phyloP scores from a whole-genome alignment of 2,329 filamentous ascomycete species.

The Fusarium caatingaense region DNA sequence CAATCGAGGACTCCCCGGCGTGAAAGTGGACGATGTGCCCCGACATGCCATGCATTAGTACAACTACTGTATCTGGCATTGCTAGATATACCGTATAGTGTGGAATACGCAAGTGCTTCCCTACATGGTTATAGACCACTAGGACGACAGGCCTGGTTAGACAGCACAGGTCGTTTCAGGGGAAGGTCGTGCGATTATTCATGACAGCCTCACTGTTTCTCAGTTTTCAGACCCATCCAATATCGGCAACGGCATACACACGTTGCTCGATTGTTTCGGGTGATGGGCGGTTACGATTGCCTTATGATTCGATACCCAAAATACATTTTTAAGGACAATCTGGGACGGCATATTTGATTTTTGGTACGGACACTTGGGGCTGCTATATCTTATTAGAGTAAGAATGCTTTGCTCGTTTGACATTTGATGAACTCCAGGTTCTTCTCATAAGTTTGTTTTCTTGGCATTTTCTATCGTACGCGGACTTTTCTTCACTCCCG shows the following conservation, averaged over 20 bases:
- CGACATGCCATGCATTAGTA: conserved; percentile 47
- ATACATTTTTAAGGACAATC: conserved; percentile 29
- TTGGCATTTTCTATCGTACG: conserved; percentile 1
- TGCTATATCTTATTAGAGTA: conserved; percentile 10
- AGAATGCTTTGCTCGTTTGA: conserved; percentile 7
- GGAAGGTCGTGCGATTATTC: conserved; percentile 15
- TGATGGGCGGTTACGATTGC: conserved; percentile 17
- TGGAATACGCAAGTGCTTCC: conserved; percentile 14
- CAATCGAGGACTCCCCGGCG: conserved; percentile 47
- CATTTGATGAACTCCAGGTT: neutral
- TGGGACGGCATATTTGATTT: conserved; percentile 31
- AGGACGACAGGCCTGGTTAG: conserved; percentile 44
- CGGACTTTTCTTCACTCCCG: neutral
- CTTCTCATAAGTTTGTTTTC: neutral
- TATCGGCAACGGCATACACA: conserved; percentile 4
- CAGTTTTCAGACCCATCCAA: conserved; percentile 14
- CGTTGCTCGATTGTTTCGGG: conserved; percentile 24
- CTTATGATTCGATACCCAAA: conserved; percentile 38
- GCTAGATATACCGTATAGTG: conserved; percentile 1
- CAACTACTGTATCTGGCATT: conserved; percentile 3
- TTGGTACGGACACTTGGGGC: conserved; percentile 5
- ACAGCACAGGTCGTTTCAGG: conserved; percentile 47
- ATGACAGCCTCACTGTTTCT: conserved; percentile 22
- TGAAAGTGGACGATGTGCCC: conserved; percentile 48
- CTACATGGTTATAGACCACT: conserved; percentile 37